Evolutionary conservation across 257 asterid genomes (phyloP), one percentile per base, ranked within the genome.

Genomic region (Solanum chiquidenum): DNA sequence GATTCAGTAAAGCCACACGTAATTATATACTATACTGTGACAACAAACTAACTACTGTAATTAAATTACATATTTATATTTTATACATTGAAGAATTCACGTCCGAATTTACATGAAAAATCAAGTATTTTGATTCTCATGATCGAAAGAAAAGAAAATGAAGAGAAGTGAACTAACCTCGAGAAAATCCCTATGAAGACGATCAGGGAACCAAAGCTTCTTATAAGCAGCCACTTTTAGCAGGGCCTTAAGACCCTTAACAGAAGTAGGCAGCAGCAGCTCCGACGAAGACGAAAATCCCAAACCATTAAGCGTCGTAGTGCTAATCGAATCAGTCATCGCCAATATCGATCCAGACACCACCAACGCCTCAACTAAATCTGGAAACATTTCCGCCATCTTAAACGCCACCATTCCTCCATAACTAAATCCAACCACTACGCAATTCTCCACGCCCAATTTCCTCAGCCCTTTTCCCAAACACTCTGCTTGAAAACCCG

Each of bases 391-490:
- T 92, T 95, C 97, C 33, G 99, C 99, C 95, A 96, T 91, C 95
- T 95, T 95, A 74, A 96, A 96, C 31, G 98, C 98, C 88, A 96
- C 99, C 99, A 95, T 94, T 34, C 99, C 99, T 14, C 99, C 99
- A 86, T 96, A 96, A 90, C 99, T 96, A 90, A 95, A 96, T 20
- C 98, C 99, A 75, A 96, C 96, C 89, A 94, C 90, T 46, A 93
- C 88, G 85, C 99, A 96, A 85, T 90, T 91, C 90, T 92, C 97
- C 3, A 96, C 52, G 0, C 98, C 96, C 64, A 96, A 90, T 92
- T 88, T 92, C 86, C 94, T 91, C 49, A 96, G 84, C 86, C 94
- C 98, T 86, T 91, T 89, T 9, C 84, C 93, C 75, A 96, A 90
- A 64, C 94, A 93, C 90, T 92, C 95, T 16, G 98, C 98, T 91